Base-by-base conservation (phyloP, 768 basidiomycete species). In the Termitomyces bulborhizus region DNA sequence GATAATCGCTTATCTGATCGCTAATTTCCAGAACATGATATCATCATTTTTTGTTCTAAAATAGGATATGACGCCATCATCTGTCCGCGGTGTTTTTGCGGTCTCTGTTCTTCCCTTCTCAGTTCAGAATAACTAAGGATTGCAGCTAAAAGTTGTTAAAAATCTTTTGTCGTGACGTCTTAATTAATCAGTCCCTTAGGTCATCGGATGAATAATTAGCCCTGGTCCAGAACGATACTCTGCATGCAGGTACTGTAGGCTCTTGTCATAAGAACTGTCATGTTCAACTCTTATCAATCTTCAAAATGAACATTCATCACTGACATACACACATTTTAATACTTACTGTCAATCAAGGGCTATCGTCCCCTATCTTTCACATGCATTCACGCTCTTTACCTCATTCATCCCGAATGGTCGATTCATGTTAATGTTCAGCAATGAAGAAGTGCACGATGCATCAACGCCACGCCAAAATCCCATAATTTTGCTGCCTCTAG, bases 1-100 rank as follows among this genome's bases (percentile, higher is more conserved):
- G 56, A 57, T 59, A 40, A 53, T 55, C 57, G 57, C 51, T 52
- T 50, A 52, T 52, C 44, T 53, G 48, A 54, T 46, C 43, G 16
- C 40, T 36, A 32, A 46, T 31, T 13, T 16, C 51, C 40, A 34
- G 31, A 32, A n/a, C 53, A 42, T 21, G 16, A 29, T n/a, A 24
- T 39, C 36, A 7, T 36, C 34, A 16, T 27, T 26, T n/a, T 9
- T 39, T 12, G 21, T 43, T 45, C 46, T 16, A 39, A 48, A 55
- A 47, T 32, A 24, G 24, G 54, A 7, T 32, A 55, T 48, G 55
- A 56, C 51, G 47, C 36, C 42, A 49, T 59, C 58, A 56, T 51
- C 54, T 50, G 58, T 11, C 26, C 34, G 34, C 34, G 46, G 47
- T 36, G 24, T 16, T 48, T 47, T 24, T 36, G 31, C 45, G 45